Conservation (phyloP, 2,329 filamentous ascomycete genomes). For the Daldinia sp. region DNA sequence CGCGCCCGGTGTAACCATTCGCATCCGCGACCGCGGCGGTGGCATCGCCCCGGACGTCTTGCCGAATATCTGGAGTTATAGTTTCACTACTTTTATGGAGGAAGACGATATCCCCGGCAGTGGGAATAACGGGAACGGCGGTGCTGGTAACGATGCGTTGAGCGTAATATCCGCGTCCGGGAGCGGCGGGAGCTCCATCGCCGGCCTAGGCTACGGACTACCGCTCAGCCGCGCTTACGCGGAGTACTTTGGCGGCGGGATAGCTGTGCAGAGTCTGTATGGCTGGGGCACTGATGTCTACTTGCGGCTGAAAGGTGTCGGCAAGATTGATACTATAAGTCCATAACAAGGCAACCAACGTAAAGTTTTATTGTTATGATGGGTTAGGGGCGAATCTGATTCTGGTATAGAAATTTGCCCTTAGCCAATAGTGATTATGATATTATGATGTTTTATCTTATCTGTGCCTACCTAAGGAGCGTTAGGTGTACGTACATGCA, state of each 20-base stretch:
- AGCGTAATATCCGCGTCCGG: conserved; percentile 79
- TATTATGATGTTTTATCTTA: not conserved
- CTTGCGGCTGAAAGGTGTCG: conserved; percentile 72
- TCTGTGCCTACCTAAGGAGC: not conserved
- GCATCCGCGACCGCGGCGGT: conserved; percentile 94
- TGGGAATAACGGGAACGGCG: conserved; percentile 55
- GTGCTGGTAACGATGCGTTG: conserved; percentile 70
- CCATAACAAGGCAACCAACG: not conserved
- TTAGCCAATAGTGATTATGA: not conserved
- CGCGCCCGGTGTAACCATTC: conserved; percentile 89
- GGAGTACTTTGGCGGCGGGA: conserved; percentile 97
- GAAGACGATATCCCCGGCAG: conserved; percentile 64
- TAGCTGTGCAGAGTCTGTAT: conserved; percentile 93
- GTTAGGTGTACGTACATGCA: not conserved
- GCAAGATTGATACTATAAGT: conserved; percentile 57
- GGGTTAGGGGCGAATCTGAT: not conserved
- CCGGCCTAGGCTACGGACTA: conserved; percentile 91
- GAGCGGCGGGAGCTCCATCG: conserved; percentile 83
- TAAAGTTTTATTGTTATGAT: not conserved
- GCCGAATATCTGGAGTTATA: conserved; percentile 94
- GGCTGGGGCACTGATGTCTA: conserved; percentile 88
- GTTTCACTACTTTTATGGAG: conserved; percentile 93
- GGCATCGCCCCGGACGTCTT: conserved; percentile 88
- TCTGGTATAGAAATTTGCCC: not conserved
- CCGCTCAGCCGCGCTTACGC: conserved; percentile 93